Percentiles rank a stretch among this genome's conserved stretches.
Evolutionary conservation across 805 yeast genomes (phyloP).

Genomic region (Saturnispora ahearnii): DNA sequence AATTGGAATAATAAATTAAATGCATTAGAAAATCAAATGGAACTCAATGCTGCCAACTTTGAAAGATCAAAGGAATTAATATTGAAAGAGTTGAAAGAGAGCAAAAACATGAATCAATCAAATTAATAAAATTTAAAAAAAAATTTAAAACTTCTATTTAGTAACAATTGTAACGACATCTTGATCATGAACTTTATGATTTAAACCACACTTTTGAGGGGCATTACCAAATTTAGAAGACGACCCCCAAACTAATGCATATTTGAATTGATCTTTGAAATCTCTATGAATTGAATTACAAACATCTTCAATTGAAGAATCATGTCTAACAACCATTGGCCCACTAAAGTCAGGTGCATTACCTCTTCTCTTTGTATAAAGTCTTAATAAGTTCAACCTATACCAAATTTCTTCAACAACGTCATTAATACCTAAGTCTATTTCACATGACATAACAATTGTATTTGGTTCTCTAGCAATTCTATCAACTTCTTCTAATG

Average conservation of each 20-base stretch:
- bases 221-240: slow-evolving; percentile 75
- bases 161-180: slow-evolving; percentile 90
- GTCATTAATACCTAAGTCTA: slow-evolving; percentile 79
- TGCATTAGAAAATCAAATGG: slow-evolving; percentile 14
- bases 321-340: slow-evolving; percentile 82
- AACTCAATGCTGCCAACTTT: slow-evolving; percentile 9
- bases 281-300: slow-evolving; percentile 92
- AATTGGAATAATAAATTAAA: slow-evolving; percentile 20
- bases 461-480: slow-evolving; percentile 90
- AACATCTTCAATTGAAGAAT: slow-evolving; percentile 73
- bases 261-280: slow-evolving; percentile 83
- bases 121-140: background rate
- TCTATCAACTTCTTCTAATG: slow-evolving; percentile 87
- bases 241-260: slow-evolving; percentile 95
- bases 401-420: slow-evolving; percentile 92
- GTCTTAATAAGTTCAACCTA: slow-evolving; percentile 65
- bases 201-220: slow-evolving; percentile 92
- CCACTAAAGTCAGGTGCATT: slow-evolving; percentile 71
- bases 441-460: slow-evolving; percentile 86
- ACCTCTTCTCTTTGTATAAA: slow-evolving; percentile 86
- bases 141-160: slow-evolving; percentile 35
- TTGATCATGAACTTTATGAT: slow-evolving; percentile 78
- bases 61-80: slow-evolving; percentile 8
- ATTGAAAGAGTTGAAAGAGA: slow-evolving; percentile 8
- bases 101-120: background rate